Base-by-base conservation (phyloP, 1,284 basidiomycete genomes). In the Psilocybe mexicana region DNA sequence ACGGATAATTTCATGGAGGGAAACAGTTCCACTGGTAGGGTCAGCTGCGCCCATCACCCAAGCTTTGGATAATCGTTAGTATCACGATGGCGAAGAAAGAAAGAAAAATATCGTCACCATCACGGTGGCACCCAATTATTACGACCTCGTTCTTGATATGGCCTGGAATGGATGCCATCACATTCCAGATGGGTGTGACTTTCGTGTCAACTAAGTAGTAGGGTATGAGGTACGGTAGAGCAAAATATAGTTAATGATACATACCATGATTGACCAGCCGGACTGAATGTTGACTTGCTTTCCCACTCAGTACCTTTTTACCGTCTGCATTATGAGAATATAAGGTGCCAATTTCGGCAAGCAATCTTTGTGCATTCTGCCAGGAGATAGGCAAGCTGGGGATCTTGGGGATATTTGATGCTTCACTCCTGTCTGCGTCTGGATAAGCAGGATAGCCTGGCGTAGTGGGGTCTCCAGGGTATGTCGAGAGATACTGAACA, bases 161-260 rank as follows among this genome's bases (percentile, higher is more conserved):
- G 0, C 96, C 96, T 6, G 94, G 96, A 60, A 98, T 93, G 40
- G 89, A 82, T 2, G 87, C 93, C 85, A 96, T 93, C 0, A 88
- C 84, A 75, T 98, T 95, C 90, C 89, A 89, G 53, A 92, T 88
- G 2, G 88, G 89, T n/a, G 80, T 93, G 24, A 94, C 82, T 65
- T 86, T 85, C n/a, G 80, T 85, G 61, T 93, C 83, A 52, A 61
- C 65, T 60, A 23, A 40, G 18, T 18, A 36, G 47, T 25, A 33
- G 11, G 18, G 7, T 10, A 24, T 40, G 49, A 10, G 46, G n/a
- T 43, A n/a, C 44, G 24, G 3, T 6, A 36, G 7, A 8, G 12
- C 57, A 14, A 42, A 10, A 45, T 45, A 6, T 23, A 46, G 25
- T 23, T n/a, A 25, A 50, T 6, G 6, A 28, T n/a, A 30, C 75